phyloP scores from a whole-genome alignment of 495 filamentous ascomycete genomes.

The Aspergillus carlsbadensis region DNA sequence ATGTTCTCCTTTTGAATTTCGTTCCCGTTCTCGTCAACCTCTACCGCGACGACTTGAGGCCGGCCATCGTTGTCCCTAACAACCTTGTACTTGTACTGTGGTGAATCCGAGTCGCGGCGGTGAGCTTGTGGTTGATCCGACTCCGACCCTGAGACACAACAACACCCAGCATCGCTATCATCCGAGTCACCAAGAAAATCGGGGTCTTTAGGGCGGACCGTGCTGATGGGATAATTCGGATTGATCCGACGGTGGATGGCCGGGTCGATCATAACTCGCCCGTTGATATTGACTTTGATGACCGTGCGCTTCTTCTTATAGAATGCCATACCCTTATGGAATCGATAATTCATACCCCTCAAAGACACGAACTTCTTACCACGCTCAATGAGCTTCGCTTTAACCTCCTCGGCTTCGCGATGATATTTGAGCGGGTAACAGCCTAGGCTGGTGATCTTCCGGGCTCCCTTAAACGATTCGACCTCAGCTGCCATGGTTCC shows the following conservation, averaged over 20 bases:
- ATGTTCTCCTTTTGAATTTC: constrained; percentile 67
- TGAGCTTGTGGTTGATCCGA: constrained; percentile 24
- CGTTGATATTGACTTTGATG: constrained; percentile 86
- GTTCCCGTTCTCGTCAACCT: constrained; percentile 59
- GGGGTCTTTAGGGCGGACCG: constrained; percentile 72
- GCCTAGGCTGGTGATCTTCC: constrained; percentile 75
- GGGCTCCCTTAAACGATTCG: constrained; percentile 75
- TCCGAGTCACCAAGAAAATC: constrained; percentile 63
- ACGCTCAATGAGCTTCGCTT: constrained; percentile 70
- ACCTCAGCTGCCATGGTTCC: constrained; percentile 72
- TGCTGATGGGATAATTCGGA: constrained; percentile 83
- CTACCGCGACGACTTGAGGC: constrained; percentile 57
- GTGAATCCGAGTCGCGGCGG: constrained; percentile 51
- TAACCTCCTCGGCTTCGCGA: constrained; percentile 66
- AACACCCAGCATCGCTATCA: constrained; percentile 38
- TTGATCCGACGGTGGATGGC: constrained; percentile 83
- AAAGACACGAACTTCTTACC: constrained; percentile 82
- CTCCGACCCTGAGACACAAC: constrained; percentile 55
- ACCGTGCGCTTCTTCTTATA: constrained; percentile 78
- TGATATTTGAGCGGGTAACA: constrained; percentile 84
- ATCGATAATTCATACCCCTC: constrained; percentile 81
- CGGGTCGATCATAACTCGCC: constrained; percentile 89
- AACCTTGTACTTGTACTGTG: constrained; percentile 63
- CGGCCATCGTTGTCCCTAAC: constrained; percentile 62
- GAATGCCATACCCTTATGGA: constrained; percentile 78